phyloP scores from a whole-genome alignment of 805 yeast genomes.

The Sungouiella thailandica region DNA sequence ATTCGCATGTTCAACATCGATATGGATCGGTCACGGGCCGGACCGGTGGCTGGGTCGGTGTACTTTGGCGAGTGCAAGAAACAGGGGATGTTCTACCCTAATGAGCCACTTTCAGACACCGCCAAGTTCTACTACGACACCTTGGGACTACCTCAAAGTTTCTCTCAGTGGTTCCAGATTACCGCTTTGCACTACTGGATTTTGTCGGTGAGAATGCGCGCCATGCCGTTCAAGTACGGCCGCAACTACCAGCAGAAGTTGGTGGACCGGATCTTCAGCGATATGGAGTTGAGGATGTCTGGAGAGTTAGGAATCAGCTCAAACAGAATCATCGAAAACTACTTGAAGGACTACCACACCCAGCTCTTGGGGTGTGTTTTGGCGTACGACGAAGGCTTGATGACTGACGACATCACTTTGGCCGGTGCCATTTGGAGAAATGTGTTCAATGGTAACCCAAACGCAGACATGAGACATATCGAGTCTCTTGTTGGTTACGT shows the following conservation, averaged over 20 bases:
- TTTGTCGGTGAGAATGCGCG: slow-evolving; percentile 90
- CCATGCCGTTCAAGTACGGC: slow-evolving; percentile 87
- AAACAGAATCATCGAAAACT: slow-evolving; percentile 76
- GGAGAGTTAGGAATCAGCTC: slow-evolving; percentile 83
- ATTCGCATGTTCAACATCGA: slow-evolving; percentile 65
- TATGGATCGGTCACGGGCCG: slow-evolving; percentile 90
- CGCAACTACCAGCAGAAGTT: slow-evolving; percentile 87
- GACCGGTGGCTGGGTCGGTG: slow-evolving; percentile 87
- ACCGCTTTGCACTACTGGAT: slow-evolving; percentile 92
- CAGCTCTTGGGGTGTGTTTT: slow-evolving; percentile 87
- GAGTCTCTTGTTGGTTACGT: slow-evolving; percentile 89
- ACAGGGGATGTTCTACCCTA: slow-evolving; percentile 76
- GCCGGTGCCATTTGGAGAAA: slow-evolving; percentile 89
- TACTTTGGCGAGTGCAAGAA: slow-evolving; percentile 83
- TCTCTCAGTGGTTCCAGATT: slow-evolving; percentile 95
- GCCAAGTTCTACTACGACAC: slow-evolving; percentile 86
- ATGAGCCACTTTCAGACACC: slow-evolving; percentile 63
- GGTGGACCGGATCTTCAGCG: slow-evolving; percentile 83
- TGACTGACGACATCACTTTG: slow-evolving; percentile 69
- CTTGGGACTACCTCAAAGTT: slow-evolving; percentile 75
- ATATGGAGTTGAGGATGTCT: slow-evolving; percentile 79
- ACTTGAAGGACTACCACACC: slow-evolving; percentile 83
- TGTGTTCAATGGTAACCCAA: slow-evolving; percentile 77
- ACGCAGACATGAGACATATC: slow-evolving; percentile 74
- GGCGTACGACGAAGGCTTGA: slow-evolving; percentile 89